phyloP scores from a whole-genome alignment of 306 rosid species.

The Begonia fuchsioides region DNA sequence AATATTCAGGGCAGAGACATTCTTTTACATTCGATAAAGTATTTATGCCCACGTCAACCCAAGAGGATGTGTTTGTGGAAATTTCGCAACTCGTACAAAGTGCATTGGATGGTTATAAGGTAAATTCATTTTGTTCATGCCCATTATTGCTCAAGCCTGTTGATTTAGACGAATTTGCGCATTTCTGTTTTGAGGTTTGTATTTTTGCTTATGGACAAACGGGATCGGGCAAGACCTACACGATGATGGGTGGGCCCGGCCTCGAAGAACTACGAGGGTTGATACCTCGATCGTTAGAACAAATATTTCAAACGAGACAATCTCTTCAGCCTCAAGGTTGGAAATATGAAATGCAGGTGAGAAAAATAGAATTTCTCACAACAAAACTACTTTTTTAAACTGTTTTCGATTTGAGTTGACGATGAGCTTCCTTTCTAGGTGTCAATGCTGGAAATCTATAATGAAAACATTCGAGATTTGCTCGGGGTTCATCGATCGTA shows the following conservation, averaged over 20 bases:
- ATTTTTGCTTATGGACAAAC: conserved; percentile 98
- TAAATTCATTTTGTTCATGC: conserved; percentile 14
- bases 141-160: not conserved
- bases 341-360: conserved; percentile 97
- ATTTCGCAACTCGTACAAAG: conserved; percentile 98
- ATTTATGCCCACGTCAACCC: conserved; percentile 67
- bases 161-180: not conserved
- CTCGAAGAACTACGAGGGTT: conserved; percentile 60
- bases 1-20: conserved; percentile 60
- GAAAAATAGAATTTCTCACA: not conserved
- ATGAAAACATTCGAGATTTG: conserved; percentile 82
- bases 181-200: conserved; percentile 63
- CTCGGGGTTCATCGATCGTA: conserved; percentile 46
- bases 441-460: conserved; percentile 95
- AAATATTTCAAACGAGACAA: conserved; percentile 77
- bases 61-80: conserved; percentile 76
- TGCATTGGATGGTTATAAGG: conserved; percentile 99
- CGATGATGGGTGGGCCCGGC: conserved; percentile 97
- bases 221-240: conserved; percentile 96
- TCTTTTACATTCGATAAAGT: conserved; percentile 86
- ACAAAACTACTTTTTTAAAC: not conserved
- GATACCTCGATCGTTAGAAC: conserved; percentile 89
- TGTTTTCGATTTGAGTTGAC: not conserved
- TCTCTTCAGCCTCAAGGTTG: conserved; percentile 77
- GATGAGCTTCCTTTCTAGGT: conserved; percentile 19